Evolutionary conservation across 2,329 filamentous ascomycete genomes (phyloP).

Genomic region (Elsinoe arachidis): DNA sequence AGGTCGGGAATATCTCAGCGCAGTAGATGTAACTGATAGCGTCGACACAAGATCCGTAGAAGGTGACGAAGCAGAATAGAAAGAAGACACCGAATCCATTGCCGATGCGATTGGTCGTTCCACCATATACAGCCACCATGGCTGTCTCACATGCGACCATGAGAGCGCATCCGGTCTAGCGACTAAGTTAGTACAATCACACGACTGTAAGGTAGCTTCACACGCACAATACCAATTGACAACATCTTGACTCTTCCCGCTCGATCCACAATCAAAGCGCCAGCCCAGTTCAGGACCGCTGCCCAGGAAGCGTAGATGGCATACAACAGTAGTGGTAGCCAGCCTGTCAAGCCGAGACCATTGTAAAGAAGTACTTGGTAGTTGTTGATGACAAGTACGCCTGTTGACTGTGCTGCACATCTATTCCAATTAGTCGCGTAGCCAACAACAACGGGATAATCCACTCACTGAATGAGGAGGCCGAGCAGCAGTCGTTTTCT

Average conservation of each 20-base stretch:
- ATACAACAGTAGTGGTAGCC: constrained; percentile 36
- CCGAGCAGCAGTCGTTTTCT: background rate
- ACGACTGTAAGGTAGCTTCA: background rate
- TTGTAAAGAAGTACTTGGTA: constrained; percentile 36
- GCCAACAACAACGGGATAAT: constrained; percentile 6
- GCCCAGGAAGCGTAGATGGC: constrained; percentile 28
- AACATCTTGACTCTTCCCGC: background rate
- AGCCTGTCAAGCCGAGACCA: constrained; percentile 29
- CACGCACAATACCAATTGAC: constrained; percentile 27
- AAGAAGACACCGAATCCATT: constrained; percentile 34
- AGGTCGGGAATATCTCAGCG: constrained; percentile 38
- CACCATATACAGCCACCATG: constrained; percentile 29
- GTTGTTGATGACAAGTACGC: constrained; percentile 24
- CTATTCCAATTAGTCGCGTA: constrained; percentile 28
- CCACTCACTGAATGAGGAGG: background rate
- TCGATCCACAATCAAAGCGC: background rate
- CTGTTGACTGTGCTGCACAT: constrained; percentile 15
- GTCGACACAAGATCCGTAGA: constrained; percentile 38
- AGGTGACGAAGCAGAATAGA: constrained; percentile 33
- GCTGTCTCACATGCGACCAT: constrained; percentile 29
- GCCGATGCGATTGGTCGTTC: constrained; percentile 28
- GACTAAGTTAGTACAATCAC: background rate
- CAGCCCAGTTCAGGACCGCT: background rate
- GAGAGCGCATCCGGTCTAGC: background rate
- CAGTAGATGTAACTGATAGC: constrained; percentile 41